Evolutionary conservation across 805 yeast species (phyloP), one percentile per base, ranked within the genome.

Genomic region (Kurtzmaniella cleridarum): DNA sequence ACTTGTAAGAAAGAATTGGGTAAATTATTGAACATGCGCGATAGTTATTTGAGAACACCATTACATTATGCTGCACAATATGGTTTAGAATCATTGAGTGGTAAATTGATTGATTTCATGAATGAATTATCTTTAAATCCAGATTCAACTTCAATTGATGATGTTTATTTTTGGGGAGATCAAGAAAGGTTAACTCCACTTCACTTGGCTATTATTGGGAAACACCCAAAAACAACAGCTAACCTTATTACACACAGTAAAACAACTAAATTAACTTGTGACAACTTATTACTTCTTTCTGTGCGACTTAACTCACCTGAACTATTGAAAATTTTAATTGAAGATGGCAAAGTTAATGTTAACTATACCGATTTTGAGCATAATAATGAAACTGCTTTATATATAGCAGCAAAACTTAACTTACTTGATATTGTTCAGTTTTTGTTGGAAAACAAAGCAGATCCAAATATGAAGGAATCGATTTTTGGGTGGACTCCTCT

Each of bases 401-500:
- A 83, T 55, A 70, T 84, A 38, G 90, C 96, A 4, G 63, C 89
- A 1, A 86, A 83, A 55, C 60, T 80, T 53, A 78, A 84, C 51
- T 60, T 71, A 39, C 43, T 60, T 8, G 71, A 71, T 1, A 62
- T 82, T 16, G 86, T 81, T 6, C 64, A 73, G 43, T 70, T 62
- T 36, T 56, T 86, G 13, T 65, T 91, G 39, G 55, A 64, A 8
- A 60, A 69, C 12, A 78, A 78, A 9, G 95, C 96, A 1, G 66
- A 81, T 47, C 62, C 89, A 1, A 96, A 90, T 54, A 65, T 86
- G 37, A 76, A 81, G 0, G 98, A 91, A 52, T 54, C 62, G 4
- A 71, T 84, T 1, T 90, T 86, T 62, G 95, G 95, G 0, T 91
- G 98, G 97, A 87, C 96, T 1, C 96, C 98, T 5, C 67, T 91